phyloP scores from a whole-genome alignment of 805 yeast genomes.

The Kodamaea hsintzibuensis region DNA sequence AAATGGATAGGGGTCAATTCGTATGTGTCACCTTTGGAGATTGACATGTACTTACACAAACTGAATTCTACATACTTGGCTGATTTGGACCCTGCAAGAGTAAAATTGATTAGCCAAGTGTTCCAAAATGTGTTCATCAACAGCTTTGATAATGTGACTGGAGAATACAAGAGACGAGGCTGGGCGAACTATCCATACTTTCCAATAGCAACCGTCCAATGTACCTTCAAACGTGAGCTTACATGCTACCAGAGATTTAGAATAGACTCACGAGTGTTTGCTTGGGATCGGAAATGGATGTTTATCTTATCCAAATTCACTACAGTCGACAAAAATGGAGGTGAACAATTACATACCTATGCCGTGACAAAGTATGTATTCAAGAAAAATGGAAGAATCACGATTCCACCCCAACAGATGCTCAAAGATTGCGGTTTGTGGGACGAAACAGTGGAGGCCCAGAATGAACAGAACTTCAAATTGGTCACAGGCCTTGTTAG shows the following conservation, averaged over 20 bases:
- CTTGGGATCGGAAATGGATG: slow-evolving; percentile 90
- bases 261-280: slow-evolving; percentile 59
- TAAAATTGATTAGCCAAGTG: slow-evolving; percentile 55
- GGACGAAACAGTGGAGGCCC: slow-evolving; percentile 49
- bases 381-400: slow-evolving; percentile 68
- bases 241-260: slow-evolving; percentile 60
- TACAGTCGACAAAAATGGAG: slow-evolving; percentile 22
- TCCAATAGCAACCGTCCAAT: slow-evolving; percentile 75
- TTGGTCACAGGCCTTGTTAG: slow-evolving; percentile 22
- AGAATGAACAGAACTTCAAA: slow-evolving; percentile 40
- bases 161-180: slow-evolving; percentile 29
- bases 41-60: slow-evolving; percentile 86
- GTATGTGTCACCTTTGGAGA: slow-evolving; percentile 73
- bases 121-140: slow-evolving; percentile 58
- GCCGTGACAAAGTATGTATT: slow-evolving; percentile 79
- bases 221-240: slow-evolving; percentile 72
- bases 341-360: slow-evolving; percentile 48
- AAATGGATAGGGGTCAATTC: slow-evolving; percentile 45
- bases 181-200: slow-evolving; percentile 53
- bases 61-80: slow-evolving; percentile 81
- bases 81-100: slow-evolving; percentile 79
- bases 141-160: slow-evolving; percentile 39
- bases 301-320: slow-evolving; percentile 67
- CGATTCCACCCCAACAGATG: slow-evolving; percentile 66
- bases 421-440: slow-evolving; percentile 56